Base-by-base conservation (phyloP, 2,329 filamentous ascomycete genomes). In the Chrysosporium keratinophilum region DNA sequence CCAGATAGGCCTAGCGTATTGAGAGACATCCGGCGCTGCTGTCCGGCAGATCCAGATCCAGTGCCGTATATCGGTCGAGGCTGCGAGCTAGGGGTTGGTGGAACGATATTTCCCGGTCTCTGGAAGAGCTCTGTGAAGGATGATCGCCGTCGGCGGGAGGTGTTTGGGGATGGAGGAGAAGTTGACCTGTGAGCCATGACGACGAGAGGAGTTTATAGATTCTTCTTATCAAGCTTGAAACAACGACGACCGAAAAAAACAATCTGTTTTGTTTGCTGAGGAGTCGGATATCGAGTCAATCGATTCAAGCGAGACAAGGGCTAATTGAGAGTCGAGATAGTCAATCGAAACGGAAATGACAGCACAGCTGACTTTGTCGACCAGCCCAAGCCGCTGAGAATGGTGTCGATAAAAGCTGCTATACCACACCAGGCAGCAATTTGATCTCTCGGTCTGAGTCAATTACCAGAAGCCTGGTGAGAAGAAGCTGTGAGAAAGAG, bases 1-100 rank as follows among this genome's bases (percentile, higher is more conserved):
- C 85, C 85, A 3, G 84, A 85, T n/a, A 88, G 74, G 34, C 86
- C 85, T 31, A 88, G 71, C 1, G 85, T 87, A 44, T 81, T 83
- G 64, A 89, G 80, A 43, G 86, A 90, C 59, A 89, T 78, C 56
- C 85, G 82, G 55, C 82, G 80, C 45, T 61, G 60, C 10, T 42
- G 37, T 58, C 79, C 75, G 28, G 76, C 69, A 56, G 72, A 74
- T 50, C 74, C 72, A 70, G 60, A 71, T 64, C 75, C 71, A 57
- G 65, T 62, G 52, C 63, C 55, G 78, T 80, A 57, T 61, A 60
- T 52, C 9, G 58, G 43, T 42, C 51, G 51, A 48, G 51, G 51
- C 11, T 48, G 51, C 14, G 50, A 39, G 33, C 58, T 44, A 51
- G 68, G 63, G 56, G 71, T 54, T 1, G 56, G 60, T 43, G 45